A percentile compares a stretch with the other conserved stretches of the same genome.
Conservation (phyloP, 83 land plant species). For the Larix sibirica region DNA sequence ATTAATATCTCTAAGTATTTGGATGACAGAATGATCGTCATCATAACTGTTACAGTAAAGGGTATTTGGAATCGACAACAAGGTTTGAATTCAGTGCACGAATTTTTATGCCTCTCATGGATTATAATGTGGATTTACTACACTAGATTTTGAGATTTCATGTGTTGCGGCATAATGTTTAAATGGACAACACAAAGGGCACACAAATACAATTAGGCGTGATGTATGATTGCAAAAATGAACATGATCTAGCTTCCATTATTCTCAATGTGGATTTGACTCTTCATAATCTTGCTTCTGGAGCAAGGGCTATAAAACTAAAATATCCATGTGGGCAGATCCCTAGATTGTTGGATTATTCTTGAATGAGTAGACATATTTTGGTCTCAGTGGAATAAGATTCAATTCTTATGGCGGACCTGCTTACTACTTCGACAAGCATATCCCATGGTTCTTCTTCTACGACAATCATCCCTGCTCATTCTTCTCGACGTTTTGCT, state of each 20-base stretch:
- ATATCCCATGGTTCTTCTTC: constrained; percentile 39
- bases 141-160: too few species aligned
- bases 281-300: constrained; percentile 92
- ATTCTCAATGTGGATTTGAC: constrained; percentile 85
- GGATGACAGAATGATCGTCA: too few species aligned
- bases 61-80: too few species aligned
- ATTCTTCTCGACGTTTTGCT: constrained; percentile 28
- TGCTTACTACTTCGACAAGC: constrained; percentile 66
- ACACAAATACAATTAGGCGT: too few species aligned
- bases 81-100: too few species aligned
- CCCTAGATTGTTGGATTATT: constrained; percentile 77
- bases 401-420: constrained; percentile 93
- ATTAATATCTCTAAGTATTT: too few species aligned
- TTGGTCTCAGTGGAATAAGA: constrained; percentile 84
- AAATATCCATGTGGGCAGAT: constrained; percentile 58
- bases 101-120: too few species aligned
- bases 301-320: constrained; percentile 69
- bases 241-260: too few species aligned
- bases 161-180: too few species aligned
- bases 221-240: constrained; percentile 90
- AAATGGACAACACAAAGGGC: too few species aligned
- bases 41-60: too few species aligned
- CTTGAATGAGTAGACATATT: constrained; percentile 69
- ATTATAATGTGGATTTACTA: too few species aligned
- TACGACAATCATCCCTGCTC: constrained; percentile 24